phyloP scores from a whole-genome alignment of 768 basidiomycete species.

The Baorangia bicolor region DNA sequence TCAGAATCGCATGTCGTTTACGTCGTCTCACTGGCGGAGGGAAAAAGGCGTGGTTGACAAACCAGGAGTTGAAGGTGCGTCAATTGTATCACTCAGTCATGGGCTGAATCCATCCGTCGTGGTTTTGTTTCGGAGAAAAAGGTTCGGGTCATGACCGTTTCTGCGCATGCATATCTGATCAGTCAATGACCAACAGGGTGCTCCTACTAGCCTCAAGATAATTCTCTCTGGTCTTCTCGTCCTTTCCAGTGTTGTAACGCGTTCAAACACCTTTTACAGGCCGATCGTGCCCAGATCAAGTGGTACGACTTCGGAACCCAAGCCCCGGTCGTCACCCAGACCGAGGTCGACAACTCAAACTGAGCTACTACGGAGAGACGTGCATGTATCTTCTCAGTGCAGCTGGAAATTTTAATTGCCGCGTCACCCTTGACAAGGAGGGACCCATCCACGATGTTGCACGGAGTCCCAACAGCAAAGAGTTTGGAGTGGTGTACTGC shows the following conservation, averaged over 20 bases:
- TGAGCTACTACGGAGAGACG: conserved; percentile 98
- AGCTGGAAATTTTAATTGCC: conserved; percentile 90
- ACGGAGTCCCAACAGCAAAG: conserved; percentile 96
- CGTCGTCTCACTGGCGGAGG: conserved; percentile 79
- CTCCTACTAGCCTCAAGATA: conserved; percentile 84
- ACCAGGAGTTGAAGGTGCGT: conserved; percentile 78
- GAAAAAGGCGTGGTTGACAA: conserved; percentile 77
- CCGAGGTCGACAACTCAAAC: conserved; percentile 95
- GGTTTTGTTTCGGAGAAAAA: conserved; percentile 92
- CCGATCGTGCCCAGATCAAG: conserved; percentile 89
- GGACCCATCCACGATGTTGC: conserved; percentile 95
- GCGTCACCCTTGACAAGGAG: conserved; percentile 89
- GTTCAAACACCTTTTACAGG: conserved; percentile 93
- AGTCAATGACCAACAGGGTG: conserved; percentile 50
- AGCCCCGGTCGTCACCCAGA: conserved; percentile 87
- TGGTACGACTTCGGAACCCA: conserved; percentile 96
- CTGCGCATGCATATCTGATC: neutral
- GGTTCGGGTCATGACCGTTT: conserved; percentile 36
- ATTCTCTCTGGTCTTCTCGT: conserved; percentile 74
- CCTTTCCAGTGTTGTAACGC: conserved; percentile 63
- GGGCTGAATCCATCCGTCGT: conserved; percentile 92
- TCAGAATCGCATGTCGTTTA: conserved; percentile 85
- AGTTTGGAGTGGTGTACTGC: conserved; percentile 95
- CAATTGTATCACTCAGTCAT: conserved; percentile 72
- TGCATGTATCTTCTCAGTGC: conserved; percentile 90